Percentiles rank a stretch among this genome's conserved stretches.
Conservation (phyloP, 805 yeast genomes). For the Jamesozyma hellenica region DNA sequence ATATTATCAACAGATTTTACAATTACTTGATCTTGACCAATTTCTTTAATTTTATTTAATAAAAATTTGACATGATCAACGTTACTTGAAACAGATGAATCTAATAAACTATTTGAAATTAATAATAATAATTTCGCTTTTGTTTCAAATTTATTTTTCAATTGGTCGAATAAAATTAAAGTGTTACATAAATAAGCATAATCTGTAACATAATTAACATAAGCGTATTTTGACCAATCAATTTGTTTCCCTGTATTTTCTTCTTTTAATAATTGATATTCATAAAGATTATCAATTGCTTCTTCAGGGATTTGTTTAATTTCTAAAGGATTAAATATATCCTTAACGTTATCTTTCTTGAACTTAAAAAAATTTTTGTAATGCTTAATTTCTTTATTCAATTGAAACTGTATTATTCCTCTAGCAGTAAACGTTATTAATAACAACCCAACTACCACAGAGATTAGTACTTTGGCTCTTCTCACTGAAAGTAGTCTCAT, state of each 20-base stretch:
- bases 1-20: slow-evolving; percentile 19
- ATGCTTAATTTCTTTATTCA: slow-evolving; percentile 23
- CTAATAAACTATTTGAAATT: slow-evolving; percentile 25
- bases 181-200: slow-evolving; percentile 42
- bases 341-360: slow-evolving; percentile 19
- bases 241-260: slow-evolving; percentile 14
- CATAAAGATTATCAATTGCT: slow-evolving; percentile 19
- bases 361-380: slow-evolving; percentile 21
- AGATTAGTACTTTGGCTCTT: slow-evolving; percentile 12
- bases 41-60: slow-evolving; percentile 5
- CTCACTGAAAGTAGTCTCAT: slow-evolving; percentile 20
- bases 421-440: slow-evolving; percentile 11
- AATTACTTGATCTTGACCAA: slow-evolving; percentile 18
- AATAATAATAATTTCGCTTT: slow-evolving; percentile 41
- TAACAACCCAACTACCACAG: slow-evolving; percentile 5
- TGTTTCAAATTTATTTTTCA: slow-evolving; percentile 31
- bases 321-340: slow-evolving; percentile 20
- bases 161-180: slow-evolving; percentile 36
- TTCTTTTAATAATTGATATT: slow-evolving; percentile 4
- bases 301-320: slow-evolving; percentile 24
- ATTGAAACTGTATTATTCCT: slow-evolving; percentile 22
- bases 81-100: slow-evolving; percentile 13
- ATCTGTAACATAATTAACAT: slow-evolving; percentile 53
- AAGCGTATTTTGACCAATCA: slow-evolving; percentile 41
- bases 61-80: slow-evolving; percentile 2